Conservation (phyloP, 1,139 yeast genomes). For the Geotrichum cucujoidarum region DNA sequence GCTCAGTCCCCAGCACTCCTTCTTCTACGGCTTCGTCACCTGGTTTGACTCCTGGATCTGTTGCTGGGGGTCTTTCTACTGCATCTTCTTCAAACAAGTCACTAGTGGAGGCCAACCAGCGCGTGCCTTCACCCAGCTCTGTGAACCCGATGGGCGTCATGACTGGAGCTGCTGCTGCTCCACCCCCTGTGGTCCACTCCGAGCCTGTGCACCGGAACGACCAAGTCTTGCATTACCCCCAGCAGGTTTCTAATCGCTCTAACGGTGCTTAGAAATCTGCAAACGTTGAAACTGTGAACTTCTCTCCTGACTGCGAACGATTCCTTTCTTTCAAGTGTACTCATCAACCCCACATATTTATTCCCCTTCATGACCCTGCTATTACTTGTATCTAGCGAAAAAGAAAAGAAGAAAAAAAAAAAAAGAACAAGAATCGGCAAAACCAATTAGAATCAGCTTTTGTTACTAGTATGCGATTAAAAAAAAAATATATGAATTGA, state of each 20-base stretch:
- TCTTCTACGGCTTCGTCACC: constrained; percentile 18
- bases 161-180: constrained; percentile 21
- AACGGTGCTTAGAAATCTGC: neutral
- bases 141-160: constrained; percentile 21
- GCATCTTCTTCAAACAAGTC: neutral
- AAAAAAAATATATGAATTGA: too few species aligned
- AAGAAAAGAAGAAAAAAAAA: too few species aligned
- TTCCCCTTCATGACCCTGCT: neutral
- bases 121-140: constrained; percentile 5
- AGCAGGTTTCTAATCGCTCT: neutral
- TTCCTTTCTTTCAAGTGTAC: neutral
- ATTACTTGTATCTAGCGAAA: neutral
- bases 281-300: too few species aligned
- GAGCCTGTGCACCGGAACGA: constrained; percentile 18
- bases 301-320: too few species aligned
- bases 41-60: constrained; percentile 17
- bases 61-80: constrained; percentile 4
- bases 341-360: neutral
- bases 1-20: constrained; percentile 6
- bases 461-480: too few species aligned
- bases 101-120: neutral
- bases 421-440: too few species aligned
- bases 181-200: constrained; percentile 26
- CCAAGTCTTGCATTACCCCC: constrained; percentile 17
- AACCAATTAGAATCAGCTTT: too few species aligned